Percentiles rank a stretch among this genome's conserved stretches.
Evolutionary conservation across 257 asterid species (phyloP).

Genomic region (Asclepias syriaca): DNA sequence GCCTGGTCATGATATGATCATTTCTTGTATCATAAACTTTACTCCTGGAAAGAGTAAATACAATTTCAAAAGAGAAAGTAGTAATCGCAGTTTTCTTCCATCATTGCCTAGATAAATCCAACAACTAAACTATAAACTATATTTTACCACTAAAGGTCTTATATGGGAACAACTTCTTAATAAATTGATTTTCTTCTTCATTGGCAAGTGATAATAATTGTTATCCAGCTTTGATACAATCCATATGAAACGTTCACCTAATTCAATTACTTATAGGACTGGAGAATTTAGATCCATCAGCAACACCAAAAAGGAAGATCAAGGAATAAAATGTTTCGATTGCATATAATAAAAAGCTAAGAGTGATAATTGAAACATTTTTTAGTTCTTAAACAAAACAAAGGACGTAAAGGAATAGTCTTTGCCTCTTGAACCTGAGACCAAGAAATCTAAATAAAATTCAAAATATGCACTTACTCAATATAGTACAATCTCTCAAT

Average conservation of each 20-base stretch:
- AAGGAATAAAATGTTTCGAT: neutral
- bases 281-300: neutral
- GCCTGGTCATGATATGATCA: conserved; percentile 10
- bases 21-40: neutral
- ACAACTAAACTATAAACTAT: neutral
- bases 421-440: neutral
- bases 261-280: neutral
- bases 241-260: neutral
- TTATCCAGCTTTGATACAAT: neutral
- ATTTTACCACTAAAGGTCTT: neutral
- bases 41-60: neutral
- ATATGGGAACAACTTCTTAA: neutral
- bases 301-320: neutral
- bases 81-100: neutral
- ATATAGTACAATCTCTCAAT: neutral
- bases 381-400: neutral
- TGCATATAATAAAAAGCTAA: neutral
- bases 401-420: neutral
- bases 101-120: neutral
- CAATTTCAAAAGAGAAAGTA: neutral
- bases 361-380: neutral
- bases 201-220: neutral
- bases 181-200: neutral
- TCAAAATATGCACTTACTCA: neutral
- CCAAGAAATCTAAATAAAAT: neutral